Evolutionary conservation across 176 grass and related monocot species (phyloP).

Genomic region (barley (Hordeum vulgare)): MorexV3_pseudomolecules_assembly NC_058524.1:614510128-614510627

Average conservation of each 20-base stretch:
- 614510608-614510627: no score
- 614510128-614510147: background rate
- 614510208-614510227: constrained; percentile 35
- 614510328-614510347: constrained; percentile 10
- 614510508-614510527: background rate
- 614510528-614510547: background rate
- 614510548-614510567: no score
- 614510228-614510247: constrained; percentile 63
- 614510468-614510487: background rate
- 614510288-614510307: constrained; percentile 80
- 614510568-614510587: no score
- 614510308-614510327: constrained; percentile 89
- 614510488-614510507: background rate
- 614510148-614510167: background rate
- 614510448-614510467: background rate
- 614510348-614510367: constrained; percentile 9
- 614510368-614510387: background rate
- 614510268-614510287: constrained; percentile 88
- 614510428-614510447: background rate
- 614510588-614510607: no score
- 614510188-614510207: constrained; percentile 10
- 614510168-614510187: background rate
- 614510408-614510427: constrained; percentile 6
- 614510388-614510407: background rate
- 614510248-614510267: constrained; percentile 53